These are phyloP conservation scores for Oenanthe sinensis DNA, from an alignment of 129 eudicot species.

Conservation along the genomic window DNA sequence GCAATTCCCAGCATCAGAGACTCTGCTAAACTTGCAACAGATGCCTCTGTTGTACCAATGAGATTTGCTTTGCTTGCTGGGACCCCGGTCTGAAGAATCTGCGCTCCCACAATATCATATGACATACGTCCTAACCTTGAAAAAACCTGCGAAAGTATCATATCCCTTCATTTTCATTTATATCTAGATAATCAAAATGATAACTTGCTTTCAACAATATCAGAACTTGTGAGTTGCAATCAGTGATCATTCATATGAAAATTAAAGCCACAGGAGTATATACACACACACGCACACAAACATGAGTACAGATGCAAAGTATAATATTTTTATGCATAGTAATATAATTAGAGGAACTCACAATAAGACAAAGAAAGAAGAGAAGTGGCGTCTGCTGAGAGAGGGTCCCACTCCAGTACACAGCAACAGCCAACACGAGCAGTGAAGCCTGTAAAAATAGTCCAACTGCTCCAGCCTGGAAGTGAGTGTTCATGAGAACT, in stretches of 20 bases:
- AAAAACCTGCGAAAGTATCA: slow-evolving; percentile 43
- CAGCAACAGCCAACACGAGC: slow-evolving; percentile 76
- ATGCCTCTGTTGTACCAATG: slow-evolving; percentile 89
- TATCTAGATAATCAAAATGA: background rate
- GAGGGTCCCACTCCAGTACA: slow-evolving; percentile 86
- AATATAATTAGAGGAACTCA: slow-evolving; percentile 28
- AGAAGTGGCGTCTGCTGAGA: slow-evolving; percentile 62
- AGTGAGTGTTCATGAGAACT: slow-evolving; percentile 16
- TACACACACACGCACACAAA: background rate
- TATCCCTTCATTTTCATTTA: slow-evolving; percentile 4
- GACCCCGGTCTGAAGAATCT: slow-evolving; percentile 93
- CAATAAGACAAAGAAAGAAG: slow-evolving; percentile 71
- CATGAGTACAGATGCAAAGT: background rate
- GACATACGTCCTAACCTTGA: slow-evolving; percentile 98
- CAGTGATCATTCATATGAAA: background rate
- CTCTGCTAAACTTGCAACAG: slow-evolving; percentile 93
- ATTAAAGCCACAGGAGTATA: background rate
- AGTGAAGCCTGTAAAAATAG: slow-evolving; percentile 83
- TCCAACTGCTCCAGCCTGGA: slow-evolving; percentile 98
- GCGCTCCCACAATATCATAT: slow-evolving; percentile 86
- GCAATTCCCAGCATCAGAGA: slow-evolving; percentile 79
- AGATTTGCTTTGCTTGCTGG: slow-evolving; percentile 95
- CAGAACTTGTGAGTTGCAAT: background rate
- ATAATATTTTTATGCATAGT: background rate
- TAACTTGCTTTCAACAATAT: background rate